A percentile compares a stretch with the other conserved stretches of the same genome.
These are phyloP conservation scores for Achaetomium macrosporum DNA, from an alignment of 2,329 filamentous ascomycete species.

Conservation along the genomic window DNA sequence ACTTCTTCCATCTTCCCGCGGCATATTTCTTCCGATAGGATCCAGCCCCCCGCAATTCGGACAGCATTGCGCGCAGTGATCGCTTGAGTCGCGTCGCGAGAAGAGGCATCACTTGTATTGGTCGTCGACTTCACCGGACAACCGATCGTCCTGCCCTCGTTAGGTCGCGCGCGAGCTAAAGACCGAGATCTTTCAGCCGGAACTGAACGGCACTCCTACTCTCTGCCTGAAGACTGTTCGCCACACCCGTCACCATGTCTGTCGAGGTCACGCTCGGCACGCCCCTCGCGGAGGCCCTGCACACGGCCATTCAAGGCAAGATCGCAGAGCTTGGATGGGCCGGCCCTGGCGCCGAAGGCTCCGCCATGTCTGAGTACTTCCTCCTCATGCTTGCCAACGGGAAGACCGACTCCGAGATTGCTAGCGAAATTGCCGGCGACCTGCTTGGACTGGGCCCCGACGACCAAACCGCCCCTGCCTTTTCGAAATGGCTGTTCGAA, in stretches of 20 bases:
- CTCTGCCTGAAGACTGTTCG: too few relatives aligned
- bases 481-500: constrained; percentile 89
- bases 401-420: constrained; percentile 86
- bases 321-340: constrained; percentile 91
- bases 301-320: constrained; percentile 79
- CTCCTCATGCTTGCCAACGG: constrained; percentile 95
- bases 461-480: constrained; percentile 74
- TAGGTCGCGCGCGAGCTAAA: constrained; percentile 1
- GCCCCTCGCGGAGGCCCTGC: constrained; percentile 78
- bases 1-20: neutral
- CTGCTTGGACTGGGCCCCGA: constrained; percentile 76
- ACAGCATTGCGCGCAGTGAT: neutral
- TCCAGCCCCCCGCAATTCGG: neutral
- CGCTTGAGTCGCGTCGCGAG: constrained; percentile 10
- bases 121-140: neutral
- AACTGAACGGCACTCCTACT: neutral
- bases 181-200: neutral
- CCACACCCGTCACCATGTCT: constrained; percentile 55
- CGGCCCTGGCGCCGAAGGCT: constrained; percentile 68
- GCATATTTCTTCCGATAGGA: neutral
- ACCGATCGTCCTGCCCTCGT: neutral
- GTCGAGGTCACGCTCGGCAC: constrained; percentile 72
- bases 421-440: constrained; percentile 79
- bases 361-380: constrained; percentile 89
- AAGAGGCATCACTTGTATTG: constrained; percentile 2